A percentile compares a stretch with the other conserved stretches of the same genome.
These are phyloP conservation scores for Dittrichia graveolens DNA, from an alignment of 129 eudicot species.

Conservation along the genomic window DNA sequence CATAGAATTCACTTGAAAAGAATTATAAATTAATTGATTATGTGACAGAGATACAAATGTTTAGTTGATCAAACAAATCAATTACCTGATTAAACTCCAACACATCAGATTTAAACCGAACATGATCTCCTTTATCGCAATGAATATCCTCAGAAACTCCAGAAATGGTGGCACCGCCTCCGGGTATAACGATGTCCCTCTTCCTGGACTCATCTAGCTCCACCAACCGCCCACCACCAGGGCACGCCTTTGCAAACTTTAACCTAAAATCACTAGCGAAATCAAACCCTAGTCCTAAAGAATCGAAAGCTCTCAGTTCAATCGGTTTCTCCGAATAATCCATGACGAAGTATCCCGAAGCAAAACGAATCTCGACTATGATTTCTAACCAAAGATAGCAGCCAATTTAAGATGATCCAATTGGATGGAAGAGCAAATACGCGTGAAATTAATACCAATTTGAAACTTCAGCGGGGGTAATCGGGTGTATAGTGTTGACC, in stretches of 20 bases:
- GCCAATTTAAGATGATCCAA: conserved; percentile 7
- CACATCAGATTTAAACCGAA: conserved; percentile 90
- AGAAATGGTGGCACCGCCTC: conserved; percentile 48
- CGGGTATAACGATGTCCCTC: conserved; percentile 69
- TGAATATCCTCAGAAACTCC: conserved; percentile 75
- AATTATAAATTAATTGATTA: not conserved
- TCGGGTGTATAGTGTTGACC: conserved; percentile 32
- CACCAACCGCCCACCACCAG: conserved; percentile 49
- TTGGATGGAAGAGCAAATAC: conserved; percentile 18
- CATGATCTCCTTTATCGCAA: conserved; percentile 88
- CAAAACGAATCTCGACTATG: not conserved
- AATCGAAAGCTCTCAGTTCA: conserved; percentile 62
- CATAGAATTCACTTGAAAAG: conserved; percentile 5
- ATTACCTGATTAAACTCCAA: conserved; percentile 81
- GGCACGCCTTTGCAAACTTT: conserved; percentile 69
- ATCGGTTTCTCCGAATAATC: conserved; percentile 46
- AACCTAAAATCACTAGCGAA: conserved; percentile 86
- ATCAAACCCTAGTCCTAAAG: conserved; percentile 89
- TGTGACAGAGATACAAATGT: not conserved
- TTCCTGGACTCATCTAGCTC: conserved; percentile 29
- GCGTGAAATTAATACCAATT: conserved; percentile 31
- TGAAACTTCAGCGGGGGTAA: conserved; percentile 6
- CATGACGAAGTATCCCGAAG: not conserved
- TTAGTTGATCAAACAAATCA: not conserved
- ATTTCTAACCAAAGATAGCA: not conserved